These are phyloP conservation scores for Cyclostephanos tholiformis DNA, from an alignment of 108 stramenopile genomes.

Conservation along the genomic window DNA sequence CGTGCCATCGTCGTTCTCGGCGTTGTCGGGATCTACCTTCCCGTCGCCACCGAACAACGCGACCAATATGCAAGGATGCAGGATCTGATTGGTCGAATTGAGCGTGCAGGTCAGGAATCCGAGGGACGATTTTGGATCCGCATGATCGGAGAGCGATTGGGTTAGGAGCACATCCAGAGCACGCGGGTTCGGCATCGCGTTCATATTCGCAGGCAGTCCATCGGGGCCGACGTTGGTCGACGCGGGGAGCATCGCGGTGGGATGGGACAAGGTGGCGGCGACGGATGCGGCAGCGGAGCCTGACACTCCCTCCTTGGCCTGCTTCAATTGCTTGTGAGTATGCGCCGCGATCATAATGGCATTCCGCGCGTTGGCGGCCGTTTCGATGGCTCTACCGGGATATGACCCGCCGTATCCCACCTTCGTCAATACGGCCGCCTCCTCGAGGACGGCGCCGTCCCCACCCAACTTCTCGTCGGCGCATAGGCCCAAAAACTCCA, in stretches of 20 bases:
- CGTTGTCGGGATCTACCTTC: constrained; percentile 13
- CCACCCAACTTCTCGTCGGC: constrained; percentile 44
- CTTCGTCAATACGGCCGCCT: constrained; percentile 15
- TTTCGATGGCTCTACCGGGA: not conserved
- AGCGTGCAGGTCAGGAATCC: constrained; percentile 52
- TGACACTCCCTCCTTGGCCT: constrained; percentile 62
- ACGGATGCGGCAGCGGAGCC: constrained; percentile 5
- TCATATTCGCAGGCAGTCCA: not conserved
- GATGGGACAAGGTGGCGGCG: not conserved
- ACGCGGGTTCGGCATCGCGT: constrained; percentile 28
- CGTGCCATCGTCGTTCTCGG: constrained; percentile 37
- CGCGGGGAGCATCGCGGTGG: constrained; percentile 5
- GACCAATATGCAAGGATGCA: constrained; percentile 55
- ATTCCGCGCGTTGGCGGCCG: constrained; percentile 27
- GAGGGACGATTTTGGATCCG: constrained; percentile 49
- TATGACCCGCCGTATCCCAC: not conserved
- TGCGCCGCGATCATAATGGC: constrained; percentile 46
- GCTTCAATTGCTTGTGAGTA: constrained; percentile 57
- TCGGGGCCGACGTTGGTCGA: not conserved
- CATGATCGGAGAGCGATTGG: constrained; percentile 45
- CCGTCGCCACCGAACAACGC: constrained; percentile 40
- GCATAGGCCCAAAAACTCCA: constrained; percentile 54
- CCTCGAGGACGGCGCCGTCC: constrained; percentile 44
- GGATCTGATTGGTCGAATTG: constrained; percentile 56
- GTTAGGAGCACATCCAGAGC: constrained; percentile 40